phyloP scores from a whole-genome alignment of 148 eudicot species.

The Spergularia marina region DNA sequence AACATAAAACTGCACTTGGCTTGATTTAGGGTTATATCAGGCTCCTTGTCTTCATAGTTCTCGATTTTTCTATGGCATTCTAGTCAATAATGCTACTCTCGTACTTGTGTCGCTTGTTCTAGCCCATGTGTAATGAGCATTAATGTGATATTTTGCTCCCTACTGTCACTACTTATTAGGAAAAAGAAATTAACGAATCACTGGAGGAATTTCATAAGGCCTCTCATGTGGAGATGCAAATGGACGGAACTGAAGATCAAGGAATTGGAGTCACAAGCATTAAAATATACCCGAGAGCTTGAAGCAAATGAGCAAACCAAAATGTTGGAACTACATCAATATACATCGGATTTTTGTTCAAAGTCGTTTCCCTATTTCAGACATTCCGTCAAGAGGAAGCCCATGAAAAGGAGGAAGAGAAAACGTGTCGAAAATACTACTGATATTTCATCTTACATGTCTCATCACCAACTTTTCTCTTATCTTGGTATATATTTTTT shows the following conservation, averaged over 20 bases:
- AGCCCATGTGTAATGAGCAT: neutral
- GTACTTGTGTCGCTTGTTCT: neutral
- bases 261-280: conserved; percentile 70
- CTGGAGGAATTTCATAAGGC: conserved; percentile 87
- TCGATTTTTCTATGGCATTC: neutral
- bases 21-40: neutral
- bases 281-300: conserved; percentile 52
- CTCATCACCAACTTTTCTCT: conserved; percentile 79
- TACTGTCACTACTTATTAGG: conserved; percentile 40
- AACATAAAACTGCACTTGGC: neutral
- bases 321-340: conserved; percentile 41
- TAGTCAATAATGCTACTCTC: neutral
- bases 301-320: conserved; percentile 48
- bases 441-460: conserved; percentile 57
- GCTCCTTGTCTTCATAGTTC: neutral
- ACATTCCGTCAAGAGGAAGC: conserved; percentile 41
- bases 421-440: conserved; percentile 62
- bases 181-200: conserved; percentile 71
- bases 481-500: conserved; percentile 48
- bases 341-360: conserved; percentile 48
- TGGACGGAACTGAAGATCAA: conserved; percentile 87
- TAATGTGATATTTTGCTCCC: neutral
- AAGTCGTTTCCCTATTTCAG: conserved; percentile 47
- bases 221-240: conserved; percentile 98
- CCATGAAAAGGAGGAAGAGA: conserved; percentile 77